phyloP scores from a whole-genome alignment of 2,329 filamentous ascomycete species.

The Scorias spongiosa region DNA sequence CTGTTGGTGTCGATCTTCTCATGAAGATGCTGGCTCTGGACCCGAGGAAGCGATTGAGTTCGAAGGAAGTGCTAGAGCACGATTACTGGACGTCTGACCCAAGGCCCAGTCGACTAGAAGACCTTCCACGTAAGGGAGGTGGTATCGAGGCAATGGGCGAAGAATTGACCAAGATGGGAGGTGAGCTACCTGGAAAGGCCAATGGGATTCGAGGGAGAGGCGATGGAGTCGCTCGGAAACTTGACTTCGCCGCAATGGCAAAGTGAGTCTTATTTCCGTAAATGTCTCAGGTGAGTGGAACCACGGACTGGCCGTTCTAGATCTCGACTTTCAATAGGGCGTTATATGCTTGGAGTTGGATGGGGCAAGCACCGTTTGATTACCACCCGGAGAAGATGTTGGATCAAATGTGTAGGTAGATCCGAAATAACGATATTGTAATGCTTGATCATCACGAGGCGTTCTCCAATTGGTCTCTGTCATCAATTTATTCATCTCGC shows the following conservation, averaged over 20 bases:
- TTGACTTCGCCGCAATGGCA: conserved; percentile 52
- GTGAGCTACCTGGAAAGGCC: conserved; percentile 45
- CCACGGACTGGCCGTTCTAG: too few relatives aligned
- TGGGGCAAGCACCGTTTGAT: too few relatives aligned
- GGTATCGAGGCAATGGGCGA: conserved; percentile 63
- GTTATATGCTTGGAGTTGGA: too few relatives aligned
- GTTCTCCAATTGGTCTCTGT: too few relatives aligned
- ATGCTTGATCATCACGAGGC: too few relatives aligned
- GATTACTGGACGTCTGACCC: conserved; percentile 77
- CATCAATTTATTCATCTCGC: too few relatives aligned
- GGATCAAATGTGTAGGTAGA: too few relatives aligned
- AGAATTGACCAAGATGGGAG: conserved; percentile 64
- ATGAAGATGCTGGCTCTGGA: conserved; percentile 75
- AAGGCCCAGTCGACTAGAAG: conserved; percentile 63
- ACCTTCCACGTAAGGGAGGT: conserved; percentile 63
- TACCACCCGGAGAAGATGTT: too few relatives aligned
- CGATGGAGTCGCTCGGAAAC: conserved; percentile 65
- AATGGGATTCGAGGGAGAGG: conserved; percentile 33
- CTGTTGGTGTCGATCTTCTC: conserved; percentile 72
- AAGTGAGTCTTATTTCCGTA: background rate
- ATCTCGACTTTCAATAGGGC: too few relatives aligned
- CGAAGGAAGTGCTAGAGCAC: conserved; percentile 63
- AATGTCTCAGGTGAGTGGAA: too few relatives aligned
- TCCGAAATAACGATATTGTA: too few relatives aligned
- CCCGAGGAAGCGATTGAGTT: conserved; percentile 69